Evolutionary conservation across 2,329 filamentous ascomycete genomes (phyloP).

Genomic region (Sclerotinia trifoliorum): DNA sequence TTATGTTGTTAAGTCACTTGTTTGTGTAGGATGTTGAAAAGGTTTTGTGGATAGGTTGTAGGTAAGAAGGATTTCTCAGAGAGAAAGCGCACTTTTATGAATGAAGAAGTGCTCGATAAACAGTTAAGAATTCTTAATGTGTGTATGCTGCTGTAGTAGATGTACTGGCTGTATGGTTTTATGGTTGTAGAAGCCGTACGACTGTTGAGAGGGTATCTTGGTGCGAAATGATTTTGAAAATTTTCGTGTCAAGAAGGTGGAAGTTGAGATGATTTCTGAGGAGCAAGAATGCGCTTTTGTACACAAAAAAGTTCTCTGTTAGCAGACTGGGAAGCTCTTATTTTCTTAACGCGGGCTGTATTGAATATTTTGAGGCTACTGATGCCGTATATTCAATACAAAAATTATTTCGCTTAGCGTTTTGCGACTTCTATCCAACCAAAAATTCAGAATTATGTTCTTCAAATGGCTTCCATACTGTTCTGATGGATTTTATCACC

Average conservation of each 20-base stretch:
- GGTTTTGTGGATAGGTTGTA: background rate
- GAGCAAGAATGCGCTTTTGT: background rate
- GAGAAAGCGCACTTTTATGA: background rate
- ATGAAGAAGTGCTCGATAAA: background rate
- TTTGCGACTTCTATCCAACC: background rate
- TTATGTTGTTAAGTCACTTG: too few relatives aligned
- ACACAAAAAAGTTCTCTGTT: background rate
- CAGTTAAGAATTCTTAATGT: background rate
- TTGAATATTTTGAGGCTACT: slow-evolving; percentile 13
- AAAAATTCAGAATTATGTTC: background rate
- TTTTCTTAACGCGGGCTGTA: background rate
- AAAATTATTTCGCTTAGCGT: background rate
- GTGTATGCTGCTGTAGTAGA: background rate
- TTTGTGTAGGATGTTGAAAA: background rate
- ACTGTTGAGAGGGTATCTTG: background rate
- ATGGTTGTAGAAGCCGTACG: background rate
- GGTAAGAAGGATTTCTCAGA: background rate
- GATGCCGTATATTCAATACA: background rate
- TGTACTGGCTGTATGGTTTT: background rate
- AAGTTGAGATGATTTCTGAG: background rate
- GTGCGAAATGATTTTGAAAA: background rate
- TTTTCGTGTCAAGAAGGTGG: background rate
- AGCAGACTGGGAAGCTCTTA: background rate
- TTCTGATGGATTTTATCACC: background rate
- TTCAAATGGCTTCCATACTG: background rate